phyloP scores from a whole-genome alignment of 768 basidiomycete species.

The Tephrocybe sp. region DNA sequence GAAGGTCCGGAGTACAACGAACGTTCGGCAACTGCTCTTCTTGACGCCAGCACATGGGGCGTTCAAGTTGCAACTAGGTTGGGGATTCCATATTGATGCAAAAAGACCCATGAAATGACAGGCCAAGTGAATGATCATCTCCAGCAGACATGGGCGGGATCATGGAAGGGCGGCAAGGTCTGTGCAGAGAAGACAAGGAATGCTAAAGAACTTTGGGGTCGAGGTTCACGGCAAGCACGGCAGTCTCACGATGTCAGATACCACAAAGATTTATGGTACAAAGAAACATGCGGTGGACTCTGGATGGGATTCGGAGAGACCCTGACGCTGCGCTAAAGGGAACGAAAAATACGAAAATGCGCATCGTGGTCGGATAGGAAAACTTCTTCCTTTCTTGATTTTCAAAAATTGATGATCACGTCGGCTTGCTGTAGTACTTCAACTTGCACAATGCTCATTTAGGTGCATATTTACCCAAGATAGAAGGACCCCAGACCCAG shows the following conservation, averaged over 20 bases:
- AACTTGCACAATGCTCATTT: too few species aligned
- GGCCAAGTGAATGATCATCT: slow-evolving; percentile 6
- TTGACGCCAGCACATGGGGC: slow-evolving; percentile 1
- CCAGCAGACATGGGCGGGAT: slow-evolving; percentile 3
- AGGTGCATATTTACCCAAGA: too few species aligned
- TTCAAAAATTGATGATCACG: too few species aligned
- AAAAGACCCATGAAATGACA: background rate
- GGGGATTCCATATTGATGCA: background rate
- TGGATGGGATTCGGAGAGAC: background rate
- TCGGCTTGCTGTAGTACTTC: too few species aligned
- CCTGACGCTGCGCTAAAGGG: too few species aligned
- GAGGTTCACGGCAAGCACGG: background rate
- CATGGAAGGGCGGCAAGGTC: slow-evolving; percentile 4
- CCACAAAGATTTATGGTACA: background rate
- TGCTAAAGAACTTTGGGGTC: too few species aligned
- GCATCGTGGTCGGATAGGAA: too few species aligned
- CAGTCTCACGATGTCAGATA: background rate
- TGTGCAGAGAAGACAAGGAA: background rate
- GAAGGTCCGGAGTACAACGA: background rate
- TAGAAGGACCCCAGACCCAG: too few species aligned
- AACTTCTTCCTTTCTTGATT: too few species aligned
- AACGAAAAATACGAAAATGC: too few species aligned
- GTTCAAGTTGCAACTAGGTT: background rate
- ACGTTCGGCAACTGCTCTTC: slow-evolving; percentile 2
- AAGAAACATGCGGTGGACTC: background rate